These are phyloP conservation scores for Hericium coralloides DNA, from an alignment of 768 basidiomycete genomes.

Conservation along the genomic window DNA sequence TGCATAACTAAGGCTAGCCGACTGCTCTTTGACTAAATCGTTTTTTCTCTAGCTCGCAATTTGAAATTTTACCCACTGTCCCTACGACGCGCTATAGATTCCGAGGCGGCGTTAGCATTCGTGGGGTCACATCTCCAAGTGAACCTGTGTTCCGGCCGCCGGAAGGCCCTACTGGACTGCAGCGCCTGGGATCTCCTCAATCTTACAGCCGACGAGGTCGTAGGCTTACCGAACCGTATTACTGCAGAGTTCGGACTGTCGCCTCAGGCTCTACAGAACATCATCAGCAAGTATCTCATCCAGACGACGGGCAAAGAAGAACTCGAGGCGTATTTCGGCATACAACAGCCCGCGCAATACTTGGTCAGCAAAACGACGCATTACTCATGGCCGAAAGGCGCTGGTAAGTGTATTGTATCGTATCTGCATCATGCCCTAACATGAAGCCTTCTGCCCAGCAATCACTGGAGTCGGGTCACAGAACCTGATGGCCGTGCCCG, in stretches of 20 bases:
- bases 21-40: background rate
- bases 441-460: constrained; percentile 18
- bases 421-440: background rate
- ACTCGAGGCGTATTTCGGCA: constrained; percentile 17
- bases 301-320: constrained; percentile 29
- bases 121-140: constrained; percentile 26
- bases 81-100: constrained; percentile 17
- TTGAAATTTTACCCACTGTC: constrained; percentile 39
- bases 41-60: constrained; percentile 29
- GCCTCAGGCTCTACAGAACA: constrained; percentile 21
- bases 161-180: constrained; percentile 23
- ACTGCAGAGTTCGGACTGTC: constrained; percentile 26
- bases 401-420: constrained; percentile 23
- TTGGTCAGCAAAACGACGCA: constrained; percentile 27
- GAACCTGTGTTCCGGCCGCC: constrained; percentile 16
- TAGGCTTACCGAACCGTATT: constrained; percentile 29
- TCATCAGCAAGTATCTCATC: constrained; percentile 24
- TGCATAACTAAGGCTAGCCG: too few species aligned
- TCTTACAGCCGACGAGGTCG: constrained; percentile 22
- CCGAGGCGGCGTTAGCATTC: constrained; percentile 21
- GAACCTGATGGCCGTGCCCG: constrained; percentile 26
- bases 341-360: constrained; percentile 19
- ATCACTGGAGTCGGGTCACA: constrained; percentile 33
- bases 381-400: constrained; percentile 41
- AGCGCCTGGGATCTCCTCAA: constrained; percentile 35